phyloP scores from a whole-genome alignment of 169 alveolate genomes.

The Plasmodium coatneyi region DNA sequence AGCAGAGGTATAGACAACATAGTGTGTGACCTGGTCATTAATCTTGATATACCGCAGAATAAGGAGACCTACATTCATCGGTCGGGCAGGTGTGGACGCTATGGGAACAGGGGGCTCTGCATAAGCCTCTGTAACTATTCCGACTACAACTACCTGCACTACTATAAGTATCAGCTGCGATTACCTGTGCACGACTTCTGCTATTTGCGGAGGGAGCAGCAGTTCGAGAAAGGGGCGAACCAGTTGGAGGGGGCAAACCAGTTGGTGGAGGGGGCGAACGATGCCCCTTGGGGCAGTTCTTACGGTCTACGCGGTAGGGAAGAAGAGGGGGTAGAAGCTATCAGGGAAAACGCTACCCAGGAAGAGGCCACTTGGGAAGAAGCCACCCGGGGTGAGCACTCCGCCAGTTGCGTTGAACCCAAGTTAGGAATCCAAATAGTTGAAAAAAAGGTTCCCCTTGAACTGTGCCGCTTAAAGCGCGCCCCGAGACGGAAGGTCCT shows the following conservation, averaged over 20 bases:
- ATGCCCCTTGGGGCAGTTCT: neutral
- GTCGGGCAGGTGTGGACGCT: slow-evolving; percentile 92
- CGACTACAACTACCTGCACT: slow-evolving; percentile 49
- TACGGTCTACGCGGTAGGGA: neutral
- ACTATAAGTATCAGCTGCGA: slow-evolving; percentile 30
- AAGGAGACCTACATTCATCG: slow-evolving; percentile 91
- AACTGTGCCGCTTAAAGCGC: neutral
- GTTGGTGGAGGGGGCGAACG: neutral
- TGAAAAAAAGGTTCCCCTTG: neutral
- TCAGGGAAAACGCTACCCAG: neutral
- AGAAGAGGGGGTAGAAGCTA: neutral
- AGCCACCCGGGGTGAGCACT: neutral
- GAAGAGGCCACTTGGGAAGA: neutral
- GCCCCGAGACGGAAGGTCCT: neutral
- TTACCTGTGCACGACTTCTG: slow-evolving; percentile 26
- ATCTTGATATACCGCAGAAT: slow-evolving; percentile 89
- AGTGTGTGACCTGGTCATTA: slow-evolving; percentile 89
- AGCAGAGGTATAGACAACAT: slow-evolving; percentile 93
- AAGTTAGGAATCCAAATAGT: neutral
- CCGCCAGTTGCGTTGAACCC: neutral
- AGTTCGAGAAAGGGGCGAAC: neutral
- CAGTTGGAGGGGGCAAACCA: neutral
- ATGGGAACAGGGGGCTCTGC: slow-evolving; percentile 88
- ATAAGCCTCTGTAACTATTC: slow-evolving; percentile 81
- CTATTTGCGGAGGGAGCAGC: slow-evolving; percentile 2